A percentile compares a stretch with the other conserved stretches of the same genome.
Evolutionary conservation across 345 rosid species (phyloP).

Genomic region (Iberis pinnata): DNA sequence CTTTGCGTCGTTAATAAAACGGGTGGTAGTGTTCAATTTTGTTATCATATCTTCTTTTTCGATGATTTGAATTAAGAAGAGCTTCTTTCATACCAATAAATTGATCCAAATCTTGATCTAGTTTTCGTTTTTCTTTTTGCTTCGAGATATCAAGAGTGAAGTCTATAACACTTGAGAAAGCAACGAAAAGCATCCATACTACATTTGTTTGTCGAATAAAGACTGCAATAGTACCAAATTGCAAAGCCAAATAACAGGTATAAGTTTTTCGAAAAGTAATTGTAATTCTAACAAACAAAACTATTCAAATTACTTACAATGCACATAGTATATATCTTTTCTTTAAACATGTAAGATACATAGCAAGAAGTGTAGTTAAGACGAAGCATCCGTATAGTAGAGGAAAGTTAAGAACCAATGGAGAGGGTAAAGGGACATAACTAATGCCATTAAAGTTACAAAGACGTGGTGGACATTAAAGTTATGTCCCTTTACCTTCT

Average conservation of each 20-base stretch:
- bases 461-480: too few relatives aligned
- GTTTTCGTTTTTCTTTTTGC: conserved; percentile 23
- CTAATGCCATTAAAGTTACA: conserved; percentile 44
- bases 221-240: conserved; percentile 74
- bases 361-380: conserved; percentile 72
- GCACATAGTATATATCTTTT: conserved; percentile 67
- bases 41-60: conserved; percentile 44
- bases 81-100: conserved; percentile 21
- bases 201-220: conserved; percentile 73
- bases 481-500: too few relatives aligned
- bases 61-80: conserved; percentile 40
- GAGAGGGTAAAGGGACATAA: conserved; percentile 70
- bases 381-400: conserved; percentile 91
- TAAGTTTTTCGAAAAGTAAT: conserved; percentile 12
- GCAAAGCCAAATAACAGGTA: conserved; percentile 28
- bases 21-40: conserved; percentile 23
- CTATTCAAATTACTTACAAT: conserved; percentile 56
- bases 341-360: conserved; percentile 79
- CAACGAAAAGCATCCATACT: conserved; percentile 84
- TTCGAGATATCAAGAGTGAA: conserved; percentile 36
- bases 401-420: conserved; percentile 94
- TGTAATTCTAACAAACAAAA: conserved; percentile 13
- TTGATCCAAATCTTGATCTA: conserved; percentile 18
- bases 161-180: conserved; percentile 66
- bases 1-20: conserved; percentile 9